A percentile compares a stretch with the other conserved stretches of the same genome.
Conservation (phyloP, 441 rosid genomes). For the Geranium incanum region DNA sequence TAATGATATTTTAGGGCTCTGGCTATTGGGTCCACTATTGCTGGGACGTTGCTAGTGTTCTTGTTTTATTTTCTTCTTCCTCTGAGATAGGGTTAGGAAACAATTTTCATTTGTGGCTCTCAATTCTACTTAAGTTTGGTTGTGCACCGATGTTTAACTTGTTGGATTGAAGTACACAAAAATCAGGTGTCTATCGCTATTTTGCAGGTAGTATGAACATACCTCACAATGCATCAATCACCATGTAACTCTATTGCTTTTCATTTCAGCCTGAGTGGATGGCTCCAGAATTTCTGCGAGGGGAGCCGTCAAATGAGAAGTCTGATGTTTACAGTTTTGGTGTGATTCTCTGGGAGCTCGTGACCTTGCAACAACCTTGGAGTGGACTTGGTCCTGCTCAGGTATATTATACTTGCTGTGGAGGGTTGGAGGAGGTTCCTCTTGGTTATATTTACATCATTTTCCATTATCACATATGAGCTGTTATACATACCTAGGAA, state of each 20-base stretch:
- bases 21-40: background rate
- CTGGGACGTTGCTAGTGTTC: background rate
- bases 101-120: background rate
- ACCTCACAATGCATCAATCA: conserved; percentile 29
- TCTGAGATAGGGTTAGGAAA: background rate
- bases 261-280: conserved; percentile 95
- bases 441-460: background rate
- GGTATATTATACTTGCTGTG: conserved; percentile 32
- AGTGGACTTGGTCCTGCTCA: conserved; percentile 85
- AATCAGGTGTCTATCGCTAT: conserved; percentile 26
- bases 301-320: conserved; percentile 79
- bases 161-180: background rate
- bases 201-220: conserved; percentile 26
- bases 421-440: background rate
- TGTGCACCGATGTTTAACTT: background rate
- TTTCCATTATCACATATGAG: background rate
- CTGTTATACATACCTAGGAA: background rate
- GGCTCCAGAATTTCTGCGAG: conserved; percentile 99
- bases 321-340: conserved; percentile 46
- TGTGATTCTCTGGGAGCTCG: conserved; percentile 88
- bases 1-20: no score
- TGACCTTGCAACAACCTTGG: conserved; percentile 90
- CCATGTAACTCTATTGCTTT: conserved; percentile 37
- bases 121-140: background rate
- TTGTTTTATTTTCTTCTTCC: background rate